phyloP scores from a whole-genome alignment of 257 asterid genomes.

The Vinca minor region DNA sequence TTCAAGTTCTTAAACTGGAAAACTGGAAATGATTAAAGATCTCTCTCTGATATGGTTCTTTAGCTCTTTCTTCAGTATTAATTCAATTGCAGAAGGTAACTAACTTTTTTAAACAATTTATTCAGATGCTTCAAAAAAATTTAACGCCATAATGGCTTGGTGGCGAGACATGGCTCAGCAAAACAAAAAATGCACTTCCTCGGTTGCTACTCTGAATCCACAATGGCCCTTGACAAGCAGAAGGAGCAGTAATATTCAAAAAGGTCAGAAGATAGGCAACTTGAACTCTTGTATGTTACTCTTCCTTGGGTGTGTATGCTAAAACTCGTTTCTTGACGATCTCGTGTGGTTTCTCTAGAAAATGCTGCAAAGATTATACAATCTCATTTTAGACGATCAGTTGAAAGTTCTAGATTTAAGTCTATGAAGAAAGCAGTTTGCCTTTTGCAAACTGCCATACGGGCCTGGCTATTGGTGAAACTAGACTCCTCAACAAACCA shows the following conservation, averaged over 20 bases:
- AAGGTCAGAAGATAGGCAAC: slow-evolving; percentile 34
- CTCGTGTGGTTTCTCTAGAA: slow-evolving; percentile 37
- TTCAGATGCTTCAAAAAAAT: slow-evolving; percentile 60
- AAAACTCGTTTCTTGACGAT: slow-evolving; percentile 6
- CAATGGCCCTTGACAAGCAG: slow-evolving; percentile 27
- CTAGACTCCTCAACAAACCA: slow-evolving; percentile 23
- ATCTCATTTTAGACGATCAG: slow-evolving; percentile 52
- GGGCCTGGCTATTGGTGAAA: slow-evolving; percentile 57
- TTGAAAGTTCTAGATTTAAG: slow-evolving; percentile 38
- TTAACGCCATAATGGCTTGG: slow-evolving; percentile 90
- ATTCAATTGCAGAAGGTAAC: background rate
- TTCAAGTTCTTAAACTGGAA: background rate
- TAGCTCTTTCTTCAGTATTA: background rate
- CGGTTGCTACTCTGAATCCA: slow-evolving; percentile 23
- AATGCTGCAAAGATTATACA: slow-evolving; percentile 87
- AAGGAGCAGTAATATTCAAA: slow-evolving; percentile 33
- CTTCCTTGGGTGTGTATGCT: background rate
- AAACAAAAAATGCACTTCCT: slow-evolving; percentile 48
- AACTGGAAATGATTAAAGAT: background rate
- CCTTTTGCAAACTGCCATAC: slow-evolving; percentile 49
- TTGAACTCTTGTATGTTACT: background rate
- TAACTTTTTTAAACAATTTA: background rate
- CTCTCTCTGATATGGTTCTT: background rate
- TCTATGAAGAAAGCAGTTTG: slow-evolving; percentile 43
- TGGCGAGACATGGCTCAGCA: slow-evolving; percentile 98